These are phyloP conservation scores for Fomitopsis schrenkii DNA, from an alignment of 1,284 basidiomycete genomes.

Conservation along the genomic window DNA sequence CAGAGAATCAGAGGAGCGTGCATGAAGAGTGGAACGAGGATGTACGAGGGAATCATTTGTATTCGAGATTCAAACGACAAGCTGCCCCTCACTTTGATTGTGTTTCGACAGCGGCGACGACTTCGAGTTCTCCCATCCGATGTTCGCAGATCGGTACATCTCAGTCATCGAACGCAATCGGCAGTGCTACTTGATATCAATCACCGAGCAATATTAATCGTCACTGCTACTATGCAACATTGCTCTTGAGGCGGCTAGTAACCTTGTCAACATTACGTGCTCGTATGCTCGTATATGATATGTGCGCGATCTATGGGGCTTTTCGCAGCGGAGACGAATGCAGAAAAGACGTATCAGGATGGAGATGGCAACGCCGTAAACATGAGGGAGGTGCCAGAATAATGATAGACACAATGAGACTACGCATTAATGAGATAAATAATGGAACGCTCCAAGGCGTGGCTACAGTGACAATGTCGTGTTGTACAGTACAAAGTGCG, in stretches of 20 bases:
- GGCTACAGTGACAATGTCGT: neutral
- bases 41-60: neutral
- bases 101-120: too few species aligned
- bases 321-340: neutral
- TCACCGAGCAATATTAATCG: too few species aligned
- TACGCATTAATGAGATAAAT: neutral
- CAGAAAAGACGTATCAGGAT: neutral
- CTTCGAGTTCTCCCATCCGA: too few species aligned
- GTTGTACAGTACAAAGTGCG: neutral
- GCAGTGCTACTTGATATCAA: too few species aligned
- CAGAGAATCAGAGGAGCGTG: neutral
- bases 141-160: too few species aligned
- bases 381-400: neutral
- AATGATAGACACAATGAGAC: neutral
- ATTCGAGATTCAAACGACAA: neutral
- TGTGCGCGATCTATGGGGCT: neutral
- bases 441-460: neutral
- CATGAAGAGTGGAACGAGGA: neutral
- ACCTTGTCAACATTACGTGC: neutral
- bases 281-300: neutral
- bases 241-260: neutral
- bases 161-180: too few species aligned
- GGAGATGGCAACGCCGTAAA: neutral
- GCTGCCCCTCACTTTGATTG: too few species aligned
- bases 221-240: neutral